Evolutionary conservation across 176 grass and related monocot species (phyloP), one percentile per base, ranked within the genome.

Genomic region (Eleusine coracana): DNA sequence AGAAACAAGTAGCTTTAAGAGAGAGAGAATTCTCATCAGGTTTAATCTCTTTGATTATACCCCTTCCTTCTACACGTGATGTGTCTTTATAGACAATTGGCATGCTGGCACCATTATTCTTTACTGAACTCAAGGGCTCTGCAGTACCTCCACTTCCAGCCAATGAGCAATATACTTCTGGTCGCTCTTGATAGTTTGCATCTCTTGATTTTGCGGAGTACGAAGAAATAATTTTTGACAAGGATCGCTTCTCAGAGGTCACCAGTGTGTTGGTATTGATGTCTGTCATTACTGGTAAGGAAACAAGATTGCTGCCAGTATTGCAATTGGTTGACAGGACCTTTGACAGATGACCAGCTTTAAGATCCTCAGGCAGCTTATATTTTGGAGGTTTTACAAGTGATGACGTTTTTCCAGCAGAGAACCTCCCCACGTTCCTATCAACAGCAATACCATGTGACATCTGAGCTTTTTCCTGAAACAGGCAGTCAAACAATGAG

Each of bases 381-480:
- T 82, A 73, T 70, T 50, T 88, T 54, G 63, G 80, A 70, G 80
- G 76, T 75, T 84, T 93, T 68, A 68, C 74, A 71, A 74, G 34
- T 42, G 61, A 50, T 70, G 86, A 78, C 68, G 52, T 73, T 67
- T 76, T 82, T 56, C 41, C 41, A 46, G 73, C 54, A 65, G 66
- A 71, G 48, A 73, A 70, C 25, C 11, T 79, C 65, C 73, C 59
- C 5, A 52, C 62, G 66, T 87, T 91, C 81, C 70, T 82, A 82
- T 86, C 80, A 85, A 80, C 62, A 84, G 75, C 27, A 83, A 45
- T 48, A 5, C 20, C 59, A 61, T 65, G 81, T 83, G 86, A 68
- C 75, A 61, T 48, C 45, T 75, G 36, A 88, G 83, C 71, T 50
- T 92, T 93, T 86, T 81, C 89, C 96, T 98, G 68, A 62, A 87